phyloP scores from a whole-genome alignment of 768 basidiomycete species.

The Rhodotorula diobovata region DNA sequence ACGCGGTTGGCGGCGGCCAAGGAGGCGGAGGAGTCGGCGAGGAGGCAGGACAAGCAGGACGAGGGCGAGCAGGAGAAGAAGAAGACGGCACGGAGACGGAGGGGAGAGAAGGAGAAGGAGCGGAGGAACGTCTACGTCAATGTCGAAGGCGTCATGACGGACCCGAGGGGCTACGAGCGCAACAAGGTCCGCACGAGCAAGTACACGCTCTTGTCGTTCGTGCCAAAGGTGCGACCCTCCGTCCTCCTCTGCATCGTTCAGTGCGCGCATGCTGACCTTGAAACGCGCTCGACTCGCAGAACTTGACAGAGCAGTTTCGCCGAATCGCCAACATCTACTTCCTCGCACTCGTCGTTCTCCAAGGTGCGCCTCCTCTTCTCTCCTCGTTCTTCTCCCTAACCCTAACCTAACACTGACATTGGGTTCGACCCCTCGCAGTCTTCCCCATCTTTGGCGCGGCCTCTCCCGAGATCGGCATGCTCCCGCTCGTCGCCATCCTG shows the following conservation, averaged over 20 bases:
- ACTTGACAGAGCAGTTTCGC: constrained; percentile 89
- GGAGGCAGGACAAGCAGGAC: constrained; percentile 35
- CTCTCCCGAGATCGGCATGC: constrained; percentile 69
- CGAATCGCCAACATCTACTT: constrained; percentile 93
- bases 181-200: constrained; percentile 95
- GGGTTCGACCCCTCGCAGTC: constrained; percentile 52
- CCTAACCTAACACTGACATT: constrained; percentile 36
- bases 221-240: constrained; percentile 59
- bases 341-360: constrained; percentile 51
- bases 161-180: constrained; percentile 61
- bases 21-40: constrained; percentile 39
- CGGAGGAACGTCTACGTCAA: constrained; percentile 76
- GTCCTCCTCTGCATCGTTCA: neutral
- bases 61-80: constrained; percentile 42
- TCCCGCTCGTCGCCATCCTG: constrained; percentile 83
- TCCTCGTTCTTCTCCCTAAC: neutral
- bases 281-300: constrained; percentile 45
- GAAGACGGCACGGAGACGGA: constrained; percentile 54
- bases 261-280: neutral
- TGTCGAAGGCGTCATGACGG: constrained; percentile 61
- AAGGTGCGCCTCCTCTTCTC: constrained; percentile 54
- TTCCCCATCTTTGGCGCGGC: constrained; percentile 89
- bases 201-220: constrained; percentile 82
- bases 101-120: constrained; percentile 50
- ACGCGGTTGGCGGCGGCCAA: constrained; percentile 36